Conservation (phyloP, 805 yeast species). For the Cyberlindnera veronae region DNA sequence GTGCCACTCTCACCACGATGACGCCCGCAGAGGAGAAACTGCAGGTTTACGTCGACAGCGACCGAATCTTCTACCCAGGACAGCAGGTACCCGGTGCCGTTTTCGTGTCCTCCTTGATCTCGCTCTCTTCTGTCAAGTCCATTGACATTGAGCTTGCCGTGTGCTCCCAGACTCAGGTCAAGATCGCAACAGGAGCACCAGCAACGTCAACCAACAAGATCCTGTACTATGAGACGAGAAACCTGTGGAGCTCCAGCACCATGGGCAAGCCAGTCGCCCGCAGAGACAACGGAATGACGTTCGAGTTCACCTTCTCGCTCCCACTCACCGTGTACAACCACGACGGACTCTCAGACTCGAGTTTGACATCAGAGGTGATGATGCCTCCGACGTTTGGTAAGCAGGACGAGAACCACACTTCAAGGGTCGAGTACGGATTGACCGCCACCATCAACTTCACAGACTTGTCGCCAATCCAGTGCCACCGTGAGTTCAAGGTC, state of each 20-base stretch:
- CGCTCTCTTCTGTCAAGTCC: not conserved
- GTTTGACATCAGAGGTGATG: not conserved
- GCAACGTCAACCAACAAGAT: not conserved
- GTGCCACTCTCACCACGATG: too few species aligned
- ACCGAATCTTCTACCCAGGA: not conserved
- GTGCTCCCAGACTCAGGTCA: not conserved
- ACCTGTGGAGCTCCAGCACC: not conserved
- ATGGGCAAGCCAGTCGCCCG: not conserved
- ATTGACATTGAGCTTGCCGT: not conserved
- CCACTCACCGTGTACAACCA: too few species aligned
- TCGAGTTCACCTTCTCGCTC: not conserved
- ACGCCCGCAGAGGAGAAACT: too few species aligned
- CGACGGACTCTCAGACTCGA: too few species aligned
- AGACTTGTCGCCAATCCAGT: not conserved
- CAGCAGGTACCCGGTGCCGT: not conserved
- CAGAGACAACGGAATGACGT: not conserved
- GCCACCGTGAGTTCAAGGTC: not conserved
- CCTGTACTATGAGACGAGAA: not conserved
- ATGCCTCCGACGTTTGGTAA: not conserved
- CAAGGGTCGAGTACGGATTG: not conserved
- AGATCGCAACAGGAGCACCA: not conserved
- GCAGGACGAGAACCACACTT: not conserved
- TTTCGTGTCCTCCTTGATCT: not conserved
- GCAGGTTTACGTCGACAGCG: not conserved
- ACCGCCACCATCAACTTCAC: not conserved